Conservation (phyloP, 202 grass and related monocot species). For the Musa balbisiana region DNA sequence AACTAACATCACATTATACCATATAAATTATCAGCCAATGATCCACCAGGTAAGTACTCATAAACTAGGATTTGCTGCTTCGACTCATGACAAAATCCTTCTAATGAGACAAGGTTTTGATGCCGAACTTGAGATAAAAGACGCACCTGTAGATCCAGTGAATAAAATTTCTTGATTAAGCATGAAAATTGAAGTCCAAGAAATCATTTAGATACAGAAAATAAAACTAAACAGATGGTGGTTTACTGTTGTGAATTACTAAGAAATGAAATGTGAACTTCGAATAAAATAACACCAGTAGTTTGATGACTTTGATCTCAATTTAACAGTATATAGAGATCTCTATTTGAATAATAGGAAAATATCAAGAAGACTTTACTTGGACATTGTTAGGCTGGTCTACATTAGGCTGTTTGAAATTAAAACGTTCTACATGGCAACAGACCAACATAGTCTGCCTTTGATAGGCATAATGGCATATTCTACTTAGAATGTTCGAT, state of each 20-base stretch:
- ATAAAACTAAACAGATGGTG: not conserved
- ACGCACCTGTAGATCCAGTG: constrained; percentile 21
- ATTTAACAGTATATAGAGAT: no score
- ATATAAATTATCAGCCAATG: constrained; percentile 41
- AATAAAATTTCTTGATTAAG: not conserved
- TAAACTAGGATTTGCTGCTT: constrained; percentile 37
- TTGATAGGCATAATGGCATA: no score
- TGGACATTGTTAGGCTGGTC: no score
- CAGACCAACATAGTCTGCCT: no score
- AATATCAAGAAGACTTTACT: no score
- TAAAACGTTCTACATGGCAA: no score
- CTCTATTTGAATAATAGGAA: no score
- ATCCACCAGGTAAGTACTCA: constrained; percentile 30
- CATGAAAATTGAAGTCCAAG: no score
- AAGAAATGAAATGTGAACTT: not conserved
- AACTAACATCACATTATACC: constrained; percentile 15
- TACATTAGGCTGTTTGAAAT: no score
- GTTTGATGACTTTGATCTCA: no score
- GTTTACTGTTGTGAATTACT: not conserved
- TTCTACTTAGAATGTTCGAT: no score
- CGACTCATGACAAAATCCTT: constrained; percentile 35
- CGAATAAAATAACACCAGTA: not conserved
- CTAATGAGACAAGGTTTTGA: constrained; percentile 36
- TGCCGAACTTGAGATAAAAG: constrained; percentile 36
- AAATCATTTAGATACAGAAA: not conserved